Percentiles rank a stretch among this genome's conserved stretches.
These are phyloP conservation scores for Tuber umbilicatum DNA, from an alignment of 495 filamentous ascomycete genomes.

Conservation along the genomic window DNA sequence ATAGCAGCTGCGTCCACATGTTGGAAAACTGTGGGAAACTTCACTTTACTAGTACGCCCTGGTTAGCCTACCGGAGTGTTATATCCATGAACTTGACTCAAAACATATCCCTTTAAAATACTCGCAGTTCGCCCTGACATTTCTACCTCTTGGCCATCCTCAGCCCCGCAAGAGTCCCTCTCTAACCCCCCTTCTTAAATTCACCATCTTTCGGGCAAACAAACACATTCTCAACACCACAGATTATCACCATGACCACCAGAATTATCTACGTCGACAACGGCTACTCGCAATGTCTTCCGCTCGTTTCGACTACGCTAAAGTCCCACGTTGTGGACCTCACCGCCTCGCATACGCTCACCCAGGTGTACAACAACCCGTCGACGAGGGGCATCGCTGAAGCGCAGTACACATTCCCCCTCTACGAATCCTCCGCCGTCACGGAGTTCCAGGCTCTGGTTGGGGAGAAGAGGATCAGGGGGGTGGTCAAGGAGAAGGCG, in stretches of 20 bases:
- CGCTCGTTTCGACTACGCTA: neutral
- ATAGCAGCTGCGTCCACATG: too few species aligned
- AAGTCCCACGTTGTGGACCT: slow-evolving; percentile 23
- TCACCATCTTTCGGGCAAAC: neutral
- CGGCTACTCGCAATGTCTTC: neutral
- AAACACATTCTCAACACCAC: neutral
- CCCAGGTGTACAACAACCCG: slow-evolving; percentile 56
- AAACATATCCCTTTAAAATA: neutral
- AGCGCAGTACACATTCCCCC: slow-evolving; percentile 59
- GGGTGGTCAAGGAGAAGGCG: slow-evolving; percentile 57
- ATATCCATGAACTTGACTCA: neutral
- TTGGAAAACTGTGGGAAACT: too few species aligned
- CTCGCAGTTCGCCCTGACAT: neutral
- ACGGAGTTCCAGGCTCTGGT: slow-evolving; percentile 57
- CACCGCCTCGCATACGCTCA: slow-evolving; percentile 46
- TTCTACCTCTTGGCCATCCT: neutral
- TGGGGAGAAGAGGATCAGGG: slow-evolving; percentile 47
- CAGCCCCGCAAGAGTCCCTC: neutral
- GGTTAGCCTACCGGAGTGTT: too few species aligned
- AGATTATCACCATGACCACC: neutral
- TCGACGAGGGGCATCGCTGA: slow-evolving; percentile 45
- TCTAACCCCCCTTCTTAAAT: neutral
- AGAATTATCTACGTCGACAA: neutral
- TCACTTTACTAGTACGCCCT: too few species aligned
- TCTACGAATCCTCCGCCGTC: slow-evolving; percentile 65